A percentile compares a stretch with the other conserved stretches of the same genome.
Evolutionary conservation across 73 alveolate genomes (phyloP).

Genomic region (Paramecium tetraurelia): DNA sequence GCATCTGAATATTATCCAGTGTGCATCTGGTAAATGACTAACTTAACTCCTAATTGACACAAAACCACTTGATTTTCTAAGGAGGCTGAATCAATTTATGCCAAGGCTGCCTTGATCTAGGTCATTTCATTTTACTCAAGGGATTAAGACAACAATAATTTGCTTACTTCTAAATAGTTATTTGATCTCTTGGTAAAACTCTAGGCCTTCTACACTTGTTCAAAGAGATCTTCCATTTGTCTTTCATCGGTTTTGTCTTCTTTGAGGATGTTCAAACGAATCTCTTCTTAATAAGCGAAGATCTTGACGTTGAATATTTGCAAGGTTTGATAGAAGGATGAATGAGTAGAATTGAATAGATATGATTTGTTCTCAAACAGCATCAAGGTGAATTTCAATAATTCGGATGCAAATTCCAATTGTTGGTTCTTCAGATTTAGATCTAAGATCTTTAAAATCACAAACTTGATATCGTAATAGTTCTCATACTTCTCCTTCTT

Average conservation of each 20-base stretch:
- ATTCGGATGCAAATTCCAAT: background rate
- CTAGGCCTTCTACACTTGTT: background rate
- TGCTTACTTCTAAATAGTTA: background rate
- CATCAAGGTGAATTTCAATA: background rate
- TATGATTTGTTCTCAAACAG: background rate
- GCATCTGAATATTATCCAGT: background rate
- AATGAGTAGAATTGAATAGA: background rate
- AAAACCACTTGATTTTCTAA: background rate
- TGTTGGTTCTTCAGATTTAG: background rate
- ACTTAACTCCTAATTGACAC: background rate
- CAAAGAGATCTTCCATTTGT: background rate
- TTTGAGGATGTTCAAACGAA: background rate
- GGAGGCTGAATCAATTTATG: background rate
- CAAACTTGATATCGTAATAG: background rate
- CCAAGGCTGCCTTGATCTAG: background rate
- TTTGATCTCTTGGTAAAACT: background rate
- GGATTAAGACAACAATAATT: background rate
- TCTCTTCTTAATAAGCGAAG: background rate
- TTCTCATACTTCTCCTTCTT: background rate
- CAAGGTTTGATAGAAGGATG: background rate
- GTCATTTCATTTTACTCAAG: background rate
- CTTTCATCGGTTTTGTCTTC: background rate
- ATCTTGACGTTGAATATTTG: background rate
- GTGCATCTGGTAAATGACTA: background rate
- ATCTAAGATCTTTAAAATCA: background rate